phyloP scores from a whole-genome alignment of 441 rosid species.

The Arabidopsis hybrid region DNA sequence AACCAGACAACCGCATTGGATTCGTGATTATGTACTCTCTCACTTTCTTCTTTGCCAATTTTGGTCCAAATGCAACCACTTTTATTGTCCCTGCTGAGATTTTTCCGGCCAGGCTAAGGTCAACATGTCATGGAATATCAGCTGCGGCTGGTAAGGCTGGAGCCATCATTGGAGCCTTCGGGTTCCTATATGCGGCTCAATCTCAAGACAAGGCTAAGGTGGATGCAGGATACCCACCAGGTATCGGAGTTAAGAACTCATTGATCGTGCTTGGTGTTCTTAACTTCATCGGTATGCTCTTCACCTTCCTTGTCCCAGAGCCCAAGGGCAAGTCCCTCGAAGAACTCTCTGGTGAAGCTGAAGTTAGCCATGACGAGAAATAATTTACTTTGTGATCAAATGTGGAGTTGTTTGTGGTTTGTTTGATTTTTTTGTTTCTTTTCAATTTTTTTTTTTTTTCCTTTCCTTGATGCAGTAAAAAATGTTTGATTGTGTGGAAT shows the following conservation, averaged over 20 bases:
- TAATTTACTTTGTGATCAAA: not conserved
- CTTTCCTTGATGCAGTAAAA: too few relatives aligned
- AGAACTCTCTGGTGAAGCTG: slow-evolving; percentile 61
- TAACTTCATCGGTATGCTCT: slow-evolving; percentile 50
- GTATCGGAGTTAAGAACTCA: slow-evolving; percentile 54
- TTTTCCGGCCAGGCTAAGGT: slow-evolving; percentile 57
- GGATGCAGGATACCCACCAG: slow-evolving; percentile 50
- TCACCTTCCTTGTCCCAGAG: slow-evolving; percentile 62
- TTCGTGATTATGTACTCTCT: slow-evolving; percentile 53
- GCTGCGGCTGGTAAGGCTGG: slow-evolving; percentile 67
- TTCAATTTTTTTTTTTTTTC: too few relatives aligned
- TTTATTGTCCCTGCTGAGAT: slow-evolving; percentile 67
- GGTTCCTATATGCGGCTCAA: slow-evolving; percentile 60
- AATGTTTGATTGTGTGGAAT: too few relatives aligned
- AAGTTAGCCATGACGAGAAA: slow-evolving; percentile 25
- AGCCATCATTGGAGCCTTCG: slow-evolving; percentile 64
- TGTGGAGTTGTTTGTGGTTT: too few relatives aligned
- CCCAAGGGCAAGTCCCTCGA: slow-evolving; percentile 62
- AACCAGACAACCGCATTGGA: slow-evolving; percentile 46
- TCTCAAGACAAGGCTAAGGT: slow-evolving; percentile 29
- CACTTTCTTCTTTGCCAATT: slow-evolving; percentile 66
- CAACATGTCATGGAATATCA: slow-evolving; percentile 66
- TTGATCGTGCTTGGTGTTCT: slow-evolving; percentile 48
- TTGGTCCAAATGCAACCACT: slow-evolving; percentile 68
- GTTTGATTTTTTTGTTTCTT: too few relatives aligned